Conservation (phyloP, 495 filamentous ascomycete genomes). For the Neurospora hispaniola region DNA sequence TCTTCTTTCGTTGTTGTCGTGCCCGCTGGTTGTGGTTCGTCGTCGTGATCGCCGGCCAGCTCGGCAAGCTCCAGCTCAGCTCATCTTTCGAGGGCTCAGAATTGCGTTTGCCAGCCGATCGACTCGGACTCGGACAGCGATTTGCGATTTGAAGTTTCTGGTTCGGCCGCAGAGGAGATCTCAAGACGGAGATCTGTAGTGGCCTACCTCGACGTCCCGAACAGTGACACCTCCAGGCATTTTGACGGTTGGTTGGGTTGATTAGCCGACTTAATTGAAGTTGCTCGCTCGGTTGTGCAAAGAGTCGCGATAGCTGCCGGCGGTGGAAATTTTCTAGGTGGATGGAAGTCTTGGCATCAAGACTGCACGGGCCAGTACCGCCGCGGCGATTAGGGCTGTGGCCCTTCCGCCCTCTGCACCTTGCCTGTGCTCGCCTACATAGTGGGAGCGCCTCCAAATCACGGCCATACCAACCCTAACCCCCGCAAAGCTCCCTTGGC, state of each 20-base stretch:
- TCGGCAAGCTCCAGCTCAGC: slow-evolving; percentile 1
- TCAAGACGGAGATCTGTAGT: slow-evolving; percentile 18
- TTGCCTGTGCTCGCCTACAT: neutral
- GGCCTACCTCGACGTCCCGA: slow-evolving; percentile 84
- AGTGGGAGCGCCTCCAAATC: neutral
- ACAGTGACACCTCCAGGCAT: slow-evolving; percentile 77
- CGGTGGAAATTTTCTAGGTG: slow-evolving; percentile 15
- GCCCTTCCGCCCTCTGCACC: slow-evolving; percentile 6
- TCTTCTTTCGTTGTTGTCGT: slow-evolving; percentile 20
- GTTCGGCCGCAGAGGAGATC: slow-evolving; percentile 15
- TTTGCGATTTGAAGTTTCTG: slow-evolving; percentile 13
- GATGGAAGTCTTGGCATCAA: slow-evolving; percentile 14
- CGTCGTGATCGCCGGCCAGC: slow-evolving; percentile 18
- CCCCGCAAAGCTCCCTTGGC: neutral
- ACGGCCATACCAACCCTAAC: neutral
- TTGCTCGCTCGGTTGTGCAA: slow-evolving; percentile 17
- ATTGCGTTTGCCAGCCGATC: slow-evolving; percentile 5
- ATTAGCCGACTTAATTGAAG: slow-evolving; percentile 9
- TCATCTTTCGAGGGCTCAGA: slow-evolving; percentile 4
- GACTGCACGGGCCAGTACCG: neutral
- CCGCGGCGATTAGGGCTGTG: slow-evolving; percentile 11
- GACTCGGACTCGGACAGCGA: slow-evolving; percentile 16
- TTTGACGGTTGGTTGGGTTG: slow-evolving; percentile 43
- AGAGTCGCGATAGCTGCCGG: slow-evolving; percentile 7
- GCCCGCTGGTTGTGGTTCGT: slow-evolving; percentile 3